phyloP scores from a whole-genome alignment of 2,329 filamentous ascomycete genomes.

The Beauveria rudraprayagi region DNA sequence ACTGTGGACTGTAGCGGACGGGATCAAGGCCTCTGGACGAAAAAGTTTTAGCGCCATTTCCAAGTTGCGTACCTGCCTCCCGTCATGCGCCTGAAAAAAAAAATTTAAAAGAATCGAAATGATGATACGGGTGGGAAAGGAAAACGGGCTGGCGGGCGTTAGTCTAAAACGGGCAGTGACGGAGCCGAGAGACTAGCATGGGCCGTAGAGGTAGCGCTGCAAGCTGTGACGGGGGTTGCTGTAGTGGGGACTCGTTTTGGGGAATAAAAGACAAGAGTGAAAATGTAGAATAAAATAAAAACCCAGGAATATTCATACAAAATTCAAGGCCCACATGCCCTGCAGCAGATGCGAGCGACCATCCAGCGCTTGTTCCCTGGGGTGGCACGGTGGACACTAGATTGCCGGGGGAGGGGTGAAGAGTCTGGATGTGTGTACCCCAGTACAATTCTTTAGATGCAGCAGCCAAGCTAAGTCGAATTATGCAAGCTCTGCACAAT shows the following conservation, averaged over 20 bases:
- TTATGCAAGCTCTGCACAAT: neutral
- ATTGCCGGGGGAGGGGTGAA: constrained; percentile 5
- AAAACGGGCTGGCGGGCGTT: neutral
- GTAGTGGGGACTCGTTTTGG: neutral
- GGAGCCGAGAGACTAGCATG: neutral
- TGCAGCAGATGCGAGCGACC: constrained; percentile 1
- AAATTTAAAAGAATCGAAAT: neutral
- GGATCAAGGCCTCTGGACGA: neutral
- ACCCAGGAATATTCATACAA: neutral
- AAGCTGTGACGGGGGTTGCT: neutral
- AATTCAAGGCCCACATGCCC: constrained; percentile 4
- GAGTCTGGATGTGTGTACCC: neutral
- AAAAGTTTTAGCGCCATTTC: constrained; percentile 5
- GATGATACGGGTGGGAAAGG: too few relatives aligned
- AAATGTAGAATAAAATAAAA: neutral
- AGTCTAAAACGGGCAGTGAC: neutral
- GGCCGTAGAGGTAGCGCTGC: neutral
- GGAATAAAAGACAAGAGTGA: neutral
- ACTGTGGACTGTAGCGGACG: neutral
- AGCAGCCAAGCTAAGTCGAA: neutral
- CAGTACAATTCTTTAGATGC: too few relatives aligned
- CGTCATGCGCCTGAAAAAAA: constrained; percentile 5
- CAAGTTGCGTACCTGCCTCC: constrained; percentile 9
- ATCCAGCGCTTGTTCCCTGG: neutral
- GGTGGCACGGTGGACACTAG: constrained; percentile 10